phyloP scores from a whole-genome alignment of 768 basidiomycete species.

The Porpolomopsis calyptriformis region DNA sequence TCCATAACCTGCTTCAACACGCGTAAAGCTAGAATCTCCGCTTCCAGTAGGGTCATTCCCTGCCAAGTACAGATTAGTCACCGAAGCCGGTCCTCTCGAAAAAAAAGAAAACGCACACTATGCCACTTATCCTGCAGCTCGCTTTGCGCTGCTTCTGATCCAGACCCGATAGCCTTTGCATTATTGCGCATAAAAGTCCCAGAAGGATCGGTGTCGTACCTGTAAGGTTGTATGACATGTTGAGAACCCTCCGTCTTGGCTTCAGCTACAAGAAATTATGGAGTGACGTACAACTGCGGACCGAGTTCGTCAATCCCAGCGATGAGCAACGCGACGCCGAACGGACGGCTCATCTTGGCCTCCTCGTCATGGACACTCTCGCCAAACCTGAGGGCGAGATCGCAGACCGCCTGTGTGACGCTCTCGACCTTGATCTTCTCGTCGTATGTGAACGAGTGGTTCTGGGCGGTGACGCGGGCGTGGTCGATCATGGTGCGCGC shows the following conservation, averaged over 20 bases:
- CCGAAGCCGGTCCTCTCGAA: neutral
- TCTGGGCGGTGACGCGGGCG: conserved; percentile 91
- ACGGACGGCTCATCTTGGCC: conserved; percentile 98
- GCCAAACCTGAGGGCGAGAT: conserved; percentile 91
- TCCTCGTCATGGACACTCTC: conserved; percentile 99
- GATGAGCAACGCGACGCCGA: conserved; percentile 94
- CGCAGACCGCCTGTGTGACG: conserved; percentile 95
- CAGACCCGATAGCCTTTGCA: conserved; percentile 97
- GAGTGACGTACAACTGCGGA: conserved; percentile 75
- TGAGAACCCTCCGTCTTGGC: too few species aligned
- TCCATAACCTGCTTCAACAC: conserved; percentile 99
- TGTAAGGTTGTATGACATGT: conserved; percentile 27
- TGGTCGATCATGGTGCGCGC: conserved; percentile 99
- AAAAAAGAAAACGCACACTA: conserved; percentile 43
- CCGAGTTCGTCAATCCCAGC: conserved; percentile 96
- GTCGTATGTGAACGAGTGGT: conserved; percentile 94
- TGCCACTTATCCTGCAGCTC: conserved; percentile 97
- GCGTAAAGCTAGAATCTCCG: conserved; percentile 73
- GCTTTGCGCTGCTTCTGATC: conserved; percentile 94
- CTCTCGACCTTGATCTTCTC: conserved; percentile 96
- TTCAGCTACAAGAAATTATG: conserved; percentile 1
- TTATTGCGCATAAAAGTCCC: conserved; percentile 96
- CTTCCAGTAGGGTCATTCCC: conserved; percentile 86
- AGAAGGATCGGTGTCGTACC: conserved; percentile 97
- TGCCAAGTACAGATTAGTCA: conserved; percentile 39